Conservation (phyloP, 768 basidiomycete genomes). For the Hirschioporus abietinus region DNA sequence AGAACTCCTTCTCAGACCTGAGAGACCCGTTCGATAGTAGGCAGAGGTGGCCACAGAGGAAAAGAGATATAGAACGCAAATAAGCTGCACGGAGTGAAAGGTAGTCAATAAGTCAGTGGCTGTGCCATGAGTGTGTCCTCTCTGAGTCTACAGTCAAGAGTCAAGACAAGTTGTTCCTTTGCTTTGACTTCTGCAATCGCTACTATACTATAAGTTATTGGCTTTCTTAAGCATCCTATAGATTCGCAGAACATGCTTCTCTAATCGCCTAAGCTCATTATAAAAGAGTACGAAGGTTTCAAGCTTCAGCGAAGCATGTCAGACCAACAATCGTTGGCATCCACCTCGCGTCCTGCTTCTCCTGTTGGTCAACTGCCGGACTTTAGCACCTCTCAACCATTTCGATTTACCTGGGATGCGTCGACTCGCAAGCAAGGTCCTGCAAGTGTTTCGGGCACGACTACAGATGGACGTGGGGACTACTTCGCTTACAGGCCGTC, state of each 20-base stretch:
- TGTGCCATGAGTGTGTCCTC: not conserved
- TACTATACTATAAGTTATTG: not conserved
- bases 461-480: slow-evolving; percentile 63
- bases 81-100: no score
- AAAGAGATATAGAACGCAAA: not conserved
- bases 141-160: not conserved
- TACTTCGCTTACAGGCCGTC: slow-evolving; percentile 41
- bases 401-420: slow-evolving; percentile 74
- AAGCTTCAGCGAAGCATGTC: slow-evolving; percentile 24
- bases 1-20: not conserved
- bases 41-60: not conserved
- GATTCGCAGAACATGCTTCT: not conserved
- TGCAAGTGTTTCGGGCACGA: slow-evolving; percentile 63
- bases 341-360: slow-evolving; percentile 53
- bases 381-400: slow-evolving; percentile 48
- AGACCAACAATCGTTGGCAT: slow-evolving; percentile 35
- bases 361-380: slow-evolving; percentile 43
- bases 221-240: not conserved
- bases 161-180: not conserved
- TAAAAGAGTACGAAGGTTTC: not conserved
- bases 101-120: not conserved
- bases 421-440: slow-evolving; percentile 53
- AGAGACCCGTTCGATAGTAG: not conserved
- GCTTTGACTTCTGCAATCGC: not conserved
- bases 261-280: not conserved